Evolutionary conservation across 805 yeast species (phyloP).

Genomic region (Metschnikowia gelsemii): DNA sequence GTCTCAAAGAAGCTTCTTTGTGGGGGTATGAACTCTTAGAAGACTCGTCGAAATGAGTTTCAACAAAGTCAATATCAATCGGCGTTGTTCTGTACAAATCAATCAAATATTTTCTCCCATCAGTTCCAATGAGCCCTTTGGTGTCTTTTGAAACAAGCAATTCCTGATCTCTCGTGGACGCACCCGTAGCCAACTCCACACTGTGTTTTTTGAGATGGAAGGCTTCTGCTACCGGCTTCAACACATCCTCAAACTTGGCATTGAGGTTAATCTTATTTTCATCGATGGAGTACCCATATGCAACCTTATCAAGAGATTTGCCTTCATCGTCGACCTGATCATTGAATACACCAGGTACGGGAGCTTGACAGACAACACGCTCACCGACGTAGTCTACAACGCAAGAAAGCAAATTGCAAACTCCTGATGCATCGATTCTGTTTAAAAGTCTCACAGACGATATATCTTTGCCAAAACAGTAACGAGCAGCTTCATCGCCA

Average conservation of each 20-base stretch:
- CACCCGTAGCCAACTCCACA: conserved; percentile 49
- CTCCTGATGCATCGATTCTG: conserved; percentile 58
- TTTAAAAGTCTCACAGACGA: conserved; percentile 68
- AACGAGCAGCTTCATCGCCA: conserved; percentile 84
- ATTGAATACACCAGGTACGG: conserved; percentile 87
- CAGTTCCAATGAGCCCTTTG: conserved; percentile 84
- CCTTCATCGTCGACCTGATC: conserved; percentile 24
- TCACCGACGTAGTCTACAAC: conserved; percentile 88
- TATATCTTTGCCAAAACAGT: conserved; percentile 75
- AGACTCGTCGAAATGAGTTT: conserved; percentile 45
- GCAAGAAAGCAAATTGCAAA: conserved; percentile 75
- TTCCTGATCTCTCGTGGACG: conserved; percentile 37
- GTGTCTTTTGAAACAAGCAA: conserved; percentile 72
- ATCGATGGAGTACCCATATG: conserved; percentile 74
- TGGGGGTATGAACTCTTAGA: conserved; percentile 70
- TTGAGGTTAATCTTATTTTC: conserved; percentile 49
- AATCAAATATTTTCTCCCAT: conserved; percentile 77
- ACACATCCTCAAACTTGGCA: conserved; percentile 51
- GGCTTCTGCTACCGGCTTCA: conserved; percentile 63
- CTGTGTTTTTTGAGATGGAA: conserved; percentile 76
- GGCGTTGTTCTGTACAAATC: conserved; percentile 87
- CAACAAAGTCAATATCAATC: conserved; percentile 74
- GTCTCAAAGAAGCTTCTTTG: conserved; percentile 71
- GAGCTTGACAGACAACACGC: conserved; percentile 87
- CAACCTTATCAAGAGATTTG: conserved; percentile 43